Evolutionary conservation across 2,329 filamentous ascomycete genomes (phyloP), one percentile per base, ranked within the genome.

Genomic region (Neofusicoccum kwambonambiense): DNA sequence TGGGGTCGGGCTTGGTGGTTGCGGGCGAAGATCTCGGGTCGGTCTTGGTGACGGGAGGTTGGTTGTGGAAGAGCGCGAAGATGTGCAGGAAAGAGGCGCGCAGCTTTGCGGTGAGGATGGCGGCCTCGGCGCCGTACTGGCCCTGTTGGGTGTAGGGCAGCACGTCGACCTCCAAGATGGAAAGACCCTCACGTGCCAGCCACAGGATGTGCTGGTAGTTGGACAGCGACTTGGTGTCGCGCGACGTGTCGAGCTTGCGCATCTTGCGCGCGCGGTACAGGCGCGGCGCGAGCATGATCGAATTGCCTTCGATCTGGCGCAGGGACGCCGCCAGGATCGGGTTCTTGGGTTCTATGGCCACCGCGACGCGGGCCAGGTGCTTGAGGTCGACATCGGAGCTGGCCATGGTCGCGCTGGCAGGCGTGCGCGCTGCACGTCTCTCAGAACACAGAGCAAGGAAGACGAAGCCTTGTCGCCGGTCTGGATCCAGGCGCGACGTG

Each of bases 371-470:
- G 80, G 92, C 93, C 73, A 99, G 85, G 79, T 96, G 97, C 81
- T 98, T 99, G 81, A 97, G 93, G 78, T 99, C 95, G 68, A 98
- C 92, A 80, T 97, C 92, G 67, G 93, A 95, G 75, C 93, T 95
- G 80, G 95, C 95, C 95, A 98, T 99, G 77, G 22, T 54, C 17
- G 44, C 17, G 11, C 2, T 39, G 49, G 78, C 80, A 75, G 13
- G 37, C 34, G 17, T 31, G 17, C 5, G 15, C 9, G 19, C 50
- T 35, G 39, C 27, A 12, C 31, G 22, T 12, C 17, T 54, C 41
- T 49, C 11, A 52, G 31, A 5, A 27, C 31, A 19, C 15, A 19
- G 13, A 34, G 15, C 13, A 15, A 6, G 27, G 27, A 31, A 31
- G 27, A 31, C 4, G 27, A 7, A 5, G 27, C 27, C 6, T 9